Evolutionary conservation across 2,329 filamentous ascomycete species (phyloP), one percentile per base, ranked within the genome.

Genomic region (Teratosphaeriaceae sp.): DNA sequence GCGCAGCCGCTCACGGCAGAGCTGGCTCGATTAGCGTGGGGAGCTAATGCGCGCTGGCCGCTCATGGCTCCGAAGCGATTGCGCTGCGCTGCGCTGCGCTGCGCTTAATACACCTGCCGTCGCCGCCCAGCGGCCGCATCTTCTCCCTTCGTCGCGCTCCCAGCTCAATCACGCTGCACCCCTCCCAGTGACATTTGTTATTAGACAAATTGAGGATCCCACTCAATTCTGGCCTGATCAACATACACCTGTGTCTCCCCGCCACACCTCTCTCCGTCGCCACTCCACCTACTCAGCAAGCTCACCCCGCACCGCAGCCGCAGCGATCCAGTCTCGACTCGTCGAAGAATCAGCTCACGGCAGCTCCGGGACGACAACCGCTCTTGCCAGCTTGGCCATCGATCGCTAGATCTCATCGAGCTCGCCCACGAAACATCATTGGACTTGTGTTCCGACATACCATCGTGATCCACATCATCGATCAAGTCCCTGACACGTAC

Each of bases 171-270:
- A 13, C 31, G 15, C 12, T 29, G 22, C 37, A 40, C 37, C 35
- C 43, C 42, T 44, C 47, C 27, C 40, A 26, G 24, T 31, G 38
- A 46, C 41, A 44, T 53, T 53, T 57, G 53, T 57, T 56, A 59
- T 55, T 55, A 57, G 54, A 57, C 54, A 55, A 53, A 52, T 43
- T 39, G n/a, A 42, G 47, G 45, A 37, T 38, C 24, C 15, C 31
- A 20, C 44, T 34, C 24, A 36, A 35, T 26, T 40, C 36, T 34
- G 43, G 29, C 12, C 38, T 34, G 29, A 36, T 33, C 21, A 23
- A 29, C 33, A 26, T 36, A 18, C 34, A 12, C 23, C 24, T 41
- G 44, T 35, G 13, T 18, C 4, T 3, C 20, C 11, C 13, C 15
- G 7, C 11, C 4, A 3, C 35, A 7, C 7, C 27, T 24, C 5